Percentiles rank a stretch among this genome's conserved stretches.
These are phyloP conservation scores for Talaromyces sp. DNA, from an alignment of 2,329 filamentous ascomycete species.

Conservation along the genomic window DNA sequence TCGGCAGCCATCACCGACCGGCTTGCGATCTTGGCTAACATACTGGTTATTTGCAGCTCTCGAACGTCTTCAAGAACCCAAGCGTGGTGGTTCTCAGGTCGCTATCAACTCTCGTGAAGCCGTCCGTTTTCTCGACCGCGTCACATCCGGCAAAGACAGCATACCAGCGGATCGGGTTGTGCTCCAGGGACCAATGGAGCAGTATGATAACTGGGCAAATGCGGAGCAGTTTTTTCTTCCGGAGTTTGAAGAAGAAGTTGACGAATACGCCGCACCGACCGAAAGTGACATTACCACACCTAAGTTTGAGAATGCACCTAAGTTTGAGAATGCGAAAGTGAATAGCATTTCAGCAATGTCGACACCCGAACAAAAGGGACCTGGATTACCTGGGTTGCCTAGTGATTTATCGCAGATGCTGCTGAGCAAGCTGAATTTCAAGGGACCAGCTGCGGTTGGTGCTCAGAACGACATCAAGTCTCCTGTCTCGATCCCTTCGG, in stretches of 20 bases:
- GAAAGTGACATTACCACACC: constrained; percentile 17
- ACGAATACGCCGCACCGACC: constrained; percentile 24
- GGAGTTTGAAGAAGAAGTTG: constrained; percentile 43
- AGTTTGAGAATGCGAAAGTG: constrained; percentile 21
- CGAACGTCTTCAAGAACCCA: constrained; percentile 46
- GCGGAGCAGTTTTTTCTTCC: constrained; percentile 46
- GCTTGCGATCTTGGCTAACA: constrained; percentile 1
- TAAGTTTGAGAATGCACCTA: constrained; percentile 19
- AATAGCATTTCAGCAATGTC: constrained; percentile 22
- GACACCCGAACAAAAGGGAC: constrained; percentile 27
- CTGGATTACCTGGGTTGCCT: constrained; percentile 14
- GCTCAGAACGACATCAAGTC: constrained; percentile 24
- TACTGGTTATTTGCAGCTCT: constrained; percentile 35
- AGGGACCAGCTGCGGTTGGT: constrained; percentile 29
- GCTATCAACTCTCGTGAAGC: constrained; percentile 52
- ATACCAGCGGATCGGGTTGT: constrained; percentile 42
- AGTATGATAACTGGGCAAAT: constrained; percentile 47
- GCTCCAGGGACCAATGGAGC: constrained; percentile 50
- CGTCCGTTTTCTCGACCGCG: constrained; percentile 51
- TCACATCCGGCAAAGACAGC: constrained; percentile 47
- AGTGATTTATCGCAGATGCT: constrained; percentile 47
- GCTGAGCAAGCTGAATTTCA: constrained; percentile 48
- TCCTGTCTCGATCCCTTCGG: constrained; percentile 39
- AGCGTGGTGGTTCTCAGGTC: constrained; percentile 45
- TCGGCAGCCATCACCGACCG: constrained; percentile 18